These are phyloP conservation scores for Fusarium haematococcum DNA, from an alignment of 2,329 filamentous ascomycete species.

Conservation along the genomic window DNA sequence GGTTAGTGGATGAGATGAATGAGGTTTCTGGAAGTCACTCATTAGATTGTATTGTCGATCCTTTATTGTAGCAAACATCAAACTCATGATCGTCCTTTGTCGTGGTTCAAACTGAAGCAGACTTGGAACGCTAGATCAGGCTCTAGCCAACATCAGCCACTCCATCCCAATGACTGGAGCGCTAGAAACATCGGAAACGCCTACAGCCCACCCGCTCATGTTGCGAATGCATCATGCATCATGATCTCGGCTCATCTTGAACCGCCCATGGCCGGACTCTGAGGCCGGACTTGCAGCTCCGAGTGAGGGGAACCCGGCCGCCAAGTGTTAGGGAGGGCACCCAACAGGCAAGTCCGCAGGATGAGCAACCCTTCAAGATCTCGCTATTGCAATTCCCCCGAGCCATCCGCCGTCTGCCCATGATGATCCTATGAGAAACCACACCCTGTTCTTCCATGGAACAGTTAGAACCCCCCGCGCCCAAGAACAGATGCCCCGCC, in stretches of 20 bases:
- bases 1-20: background rate
- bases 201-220: background rate
- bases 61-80: background rate
- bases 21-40: background rate
- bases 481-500: constrained; percentile 26
- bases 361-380: constrained; percentile 1
- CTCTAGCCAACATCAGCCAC: background rate
- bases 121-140: background rate
- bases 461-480: background rate
- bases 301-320: constrained; percentile 23
- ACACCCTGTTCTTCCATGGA: constrained; percentile 19
- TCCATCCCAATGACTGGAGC: background rate
- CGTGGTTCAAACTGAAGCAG: background rate
- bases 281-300: constrained; percentile 30
- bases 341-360: constrained; percentile 20
- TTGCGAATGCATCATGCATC: constrained; percentile 23
- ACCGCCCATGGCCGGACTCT: constrained; percentile 8
- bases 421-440: background rate
- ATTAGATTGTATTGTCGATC: background rate
- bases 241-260: constrained; percentile 27
- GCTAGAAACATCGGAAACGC: background rate
- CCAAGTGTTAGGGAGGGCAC: constrained; percentile 27
- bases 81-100: background rate
- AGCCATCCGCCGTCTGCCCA: constrained; percentile 20
- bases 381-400: constrained; percentile 20